Conservation (phyloP, 148 eudicot species). For the Euryodendron excelsum region DNA sequence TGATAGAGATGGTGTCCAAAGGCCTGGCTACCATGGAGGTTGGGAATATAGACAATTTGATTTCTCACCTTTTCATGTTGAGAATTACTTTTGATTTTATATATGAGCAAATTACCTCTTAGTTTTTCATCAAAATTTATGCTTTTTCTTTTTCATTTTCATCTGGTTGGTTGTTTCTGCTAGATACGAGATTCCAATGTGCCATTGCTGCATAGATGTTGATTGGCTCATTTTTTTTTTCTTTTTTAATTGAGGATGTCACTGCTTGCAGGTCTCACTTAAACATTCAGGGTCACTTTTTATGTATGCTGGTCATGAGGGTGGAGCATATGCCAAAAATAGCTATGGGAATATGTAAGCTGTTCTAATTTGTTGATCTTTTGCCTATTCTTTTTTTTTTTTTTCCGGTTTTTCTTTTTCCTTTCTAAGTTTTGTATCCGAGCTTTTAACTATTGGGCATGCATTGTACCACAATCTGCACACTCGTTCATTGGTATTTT, state of each 20-base stretch:
- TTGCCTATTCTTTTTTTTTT: not conserved
- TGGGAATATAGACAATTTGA: slow-evolving; percentile 8
- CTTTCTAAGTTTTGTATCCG: not conserved
- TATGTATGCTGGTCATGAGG: slow-evolving; percentile 98
- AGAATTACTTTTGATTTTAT: not conserved
- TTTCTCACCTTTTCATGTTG: not conserved
- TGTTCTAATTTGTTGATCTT: not conserved
- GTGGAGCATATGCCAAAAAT: slow-evolving; percentile 99
- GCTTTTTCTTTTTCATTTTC: not conserved
- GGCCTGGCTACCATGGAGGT: slow-evolving; percentile 94
- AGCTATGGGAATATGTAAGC: slow-evolving; percentile 94
- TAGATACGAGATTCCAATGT: not conserved
- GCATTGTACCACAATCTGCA: not conserved
- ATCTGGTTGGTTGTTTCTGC: not conserved
- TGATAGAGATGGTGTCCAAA: slow-evolving; percentile 88
- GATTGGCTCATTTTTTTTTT: not conserved
- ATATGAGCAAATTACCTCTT: too few relatives aligned
- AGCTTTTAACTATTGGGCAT: not conserved
- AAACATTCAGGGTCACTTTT: slow-evolving; percentile 98
- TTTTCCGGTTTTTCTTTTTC: not conserved
- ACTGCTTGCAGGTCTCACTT: slow-evolving; percentile 71
- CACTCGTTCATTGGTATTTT: not conserved
- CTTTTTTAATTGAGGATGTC: not conserved
- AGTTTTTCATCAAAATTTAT: not conserved
- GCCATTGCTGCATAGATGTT: not conserved